These are phyloP conservation scores for Bolboschoenus planiculmis DNA, from an alignment of 176 grass and related monocot species.

Conservation along the genomic window DNA sequence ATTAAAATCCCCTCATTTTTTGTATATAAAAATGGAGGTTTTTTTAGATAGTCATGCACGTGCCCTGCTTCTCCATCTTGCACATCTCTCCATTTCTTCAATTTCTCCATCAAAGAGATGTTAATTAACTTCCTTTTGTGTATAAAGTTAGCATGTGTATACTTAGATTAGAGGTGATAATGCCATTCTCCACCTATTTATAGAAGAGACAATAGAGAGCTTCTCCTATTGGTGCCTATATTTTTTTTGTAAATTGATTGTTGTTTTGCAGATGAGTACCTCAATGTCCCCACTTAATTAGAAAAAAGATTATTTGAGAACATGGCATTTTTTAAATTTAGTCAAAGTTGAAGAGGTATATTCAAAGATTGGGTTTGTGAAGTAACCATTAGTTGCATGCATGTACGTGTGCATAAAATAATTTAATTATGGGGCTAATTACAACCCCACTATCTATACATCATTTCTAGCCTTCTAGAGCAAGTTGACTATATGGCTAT, in stretches of 20 bases:
- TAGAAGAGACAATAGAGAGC: background rate
- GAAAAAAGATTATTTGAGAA: too few relatives aligned
- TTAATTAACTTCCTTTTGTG: background rate
- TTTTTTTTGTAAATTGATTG: background rate
- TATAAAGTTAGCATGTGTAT: background rate
- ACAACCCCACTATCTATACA: conserved; percentile 7
- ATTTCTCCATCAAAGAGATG: background rate
- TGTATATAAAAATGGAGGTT: background rate
- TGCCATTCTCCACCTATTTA: conserved; percentile 8
- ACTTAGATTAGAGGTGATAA: background rate
- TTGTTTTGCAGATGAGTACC: background rate
- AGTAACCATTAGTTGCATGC: conserved; percentile 13
- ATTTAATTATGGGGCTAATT: background rate
- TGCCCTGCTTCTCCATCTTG: conserved; percentile 48
- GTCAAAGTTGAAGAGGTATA: background rate
- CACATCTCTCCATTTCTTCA: conserved; percentile 30
- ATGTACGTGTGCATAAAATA: conserved; percentile 2
- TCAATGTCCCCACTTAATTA: background rate
- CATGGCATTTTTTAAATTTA: background rate
- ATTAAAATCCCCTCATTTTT: background rate
- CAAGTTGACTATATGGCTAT: background rate
- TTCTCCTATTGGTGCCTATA: background rate
- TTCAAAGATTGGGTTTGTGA: background rate
- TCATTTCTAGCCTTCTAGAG: background rate
- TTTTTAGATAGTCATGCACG: conserved; percentile 32